phyloP scores from a whole-genome alignment of 2,329 filamentous ascomycete genomes.

The Colletotrichum lupini region DNA sequence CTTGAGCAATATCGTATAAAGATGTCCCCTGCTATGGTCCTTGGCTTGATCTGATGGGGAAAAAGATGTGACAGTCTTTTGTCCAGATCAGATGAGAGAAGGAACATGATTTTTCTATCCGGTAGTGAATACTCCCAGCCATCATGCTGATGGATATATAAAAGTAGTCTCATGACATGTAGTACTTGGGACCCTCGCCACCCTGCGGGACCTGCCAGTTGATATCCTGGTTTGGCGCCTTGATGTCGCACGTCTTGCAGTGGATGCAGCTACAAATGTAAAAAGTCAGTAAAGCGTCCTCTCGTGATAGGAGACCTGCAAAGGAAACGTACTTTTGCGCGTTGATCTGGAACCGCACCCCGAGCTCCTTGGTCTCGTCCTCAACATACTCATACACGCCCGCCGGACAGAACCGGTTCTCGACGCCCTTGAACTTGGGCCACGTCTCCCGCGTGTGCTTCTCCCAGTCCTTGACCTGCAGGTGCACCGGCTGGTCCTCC shows the following conservation, averaged over 20 bases:
- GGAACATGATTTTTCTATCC: too few species aligned
- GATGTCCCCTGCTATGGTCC: background rate
- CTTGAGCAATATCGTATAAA: background rate
- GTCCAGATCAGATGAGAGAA: background rate
- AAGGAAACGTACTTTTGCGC: conserved; percentile 85
- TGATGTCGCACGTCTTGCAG: conserved; percentile 99
- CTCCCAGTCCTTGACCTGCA: conserved; percentile 96
- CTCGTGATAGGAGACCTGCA: background rate
- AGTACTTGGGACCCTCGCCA: conserved; percentile 81
- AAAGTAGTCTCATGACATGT: conserved; percentile 65
- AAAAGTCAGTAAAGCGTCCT: conserved; percentile 5
- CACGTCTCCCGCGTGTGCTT: conserved; percentile 85
- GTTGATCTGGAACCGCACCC: conserved; percentile 97
- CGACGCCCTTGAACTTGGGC: conserved; percentile 89
- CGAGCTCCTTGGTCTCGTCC: conserved; percentile 85
- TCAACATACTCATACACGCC: conserved; percentile 99
- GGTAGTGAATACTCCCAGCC: background rate
- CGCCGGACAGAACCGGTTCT: conserved; percentile 97
- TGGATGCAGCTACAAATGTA: conserved; percentile 82
- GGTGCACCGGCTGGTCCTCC: conserved; percentile 96
- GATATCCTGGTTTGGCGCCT: conserved; percentile 95
- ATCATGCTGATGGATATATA: background rate
- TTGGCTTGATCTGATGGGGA: background rate
- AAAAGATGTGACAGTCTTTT: background rate
- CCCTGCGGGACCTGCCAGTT: conserved; percentile 97